Conservation (phyloP, 192 early-diverging fungal species). For the Backusella circina region DNA sequence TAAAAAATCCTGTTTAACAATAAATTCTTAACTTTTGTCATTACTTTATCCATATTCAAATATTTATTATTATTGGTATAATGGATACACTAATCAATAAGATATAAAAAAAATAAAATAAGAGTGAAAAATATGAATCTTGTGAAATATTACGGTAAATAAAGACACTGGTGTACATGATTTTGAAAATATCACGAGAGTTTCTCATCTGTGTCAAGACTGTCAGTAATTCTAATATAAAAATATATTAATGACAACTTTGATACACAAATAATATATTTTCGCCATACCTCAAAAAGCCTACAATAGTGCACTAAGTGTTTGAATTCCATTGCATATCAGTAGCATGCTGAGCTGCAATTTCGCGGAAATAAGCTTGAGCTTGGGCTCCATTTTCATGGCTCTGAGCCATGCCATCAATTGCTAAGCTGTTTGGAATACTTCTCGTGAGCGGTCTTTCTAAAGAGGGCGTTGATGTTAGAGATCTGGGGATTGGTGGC, state of each 20-base stretch:
- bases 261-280: background rate
- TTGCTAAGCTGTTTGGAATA: conserved; percentile 18
- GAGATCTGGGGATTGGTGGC: background rate
- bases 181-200: background rate
- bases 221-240: background rate
- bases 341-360: conserved; percentile 11
- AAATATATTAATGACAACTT: background rate
- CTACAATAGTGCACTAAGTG: background rate
- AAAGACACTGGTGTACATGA: background rate
- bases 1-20: background rate
- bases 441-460: conserved; percentile 8
- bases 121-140: background rate
- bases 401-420: conserved; percentile 16
- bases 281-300: background rate
- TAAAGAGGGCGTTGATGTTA: background rate
- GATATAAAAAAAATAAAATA: background rate
- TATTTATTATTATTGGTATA: background rate
- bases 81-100: background rate
- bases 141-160: background rate
- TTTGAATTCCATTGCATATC: conserved; percentile 10
- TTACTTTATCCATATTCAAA: background rate
- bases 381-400: conserved; percentile 16
- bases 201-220: background rate
- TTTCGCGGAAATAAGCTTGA: conserved; percentile 18
- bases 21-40: background rate